Evolutionary conservation across 2,329 filamentous ascomycete genomes (phyloP), one percentile per base, ranked within the genome.

Genomic region (Pseudocercospora macadamiae): DNA sequence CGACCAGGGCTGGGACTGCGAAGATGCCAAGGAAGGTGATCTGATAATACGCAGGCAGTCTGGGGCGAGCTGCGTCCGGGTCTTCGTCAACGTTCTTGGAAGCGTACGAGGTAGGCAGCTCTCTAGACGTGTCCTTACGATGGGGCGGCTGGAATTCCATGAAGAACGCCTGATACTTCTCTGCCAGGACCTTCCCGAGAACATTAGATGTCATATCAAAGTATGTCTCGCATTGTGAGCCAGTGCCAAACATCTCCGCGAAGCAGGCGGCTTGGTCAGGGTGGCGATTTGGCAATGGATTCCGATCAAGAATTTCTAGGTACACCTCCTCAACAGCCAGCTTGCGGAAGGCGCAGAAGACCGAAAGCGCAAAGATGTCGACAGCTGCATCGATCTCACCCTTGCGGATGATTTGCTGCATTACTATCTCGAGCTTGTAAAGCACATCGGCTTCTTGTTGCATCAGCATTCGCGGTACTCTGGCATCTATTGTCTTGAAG

Each of bases 191-290:
- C 16, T 54, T 54, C 18, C 64, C 64, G n/a, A 66, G 52, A 7
- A 58, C 62, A 21, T 61, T 61, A 1, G 64, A 59, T 18, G 61
- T 65, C 61, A 87, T 79, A 59, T 84, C 84, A 58, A 87, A 86
- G 66, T 86, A 87, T 0, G 81, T 77, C 60, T 86, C 83, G 66
- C 85, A 88, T 54, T 84, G 82, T 3, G 85, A 87, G 1, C 85
- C 85, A 1, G 87, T 74, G 0, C 84, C 85, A 71, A 86, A 87
- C 0, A 86, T 80, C 67, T 87, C 85, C 0, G 85, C 81, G 65
- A 87, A 87, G 5, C 83, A 83, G 28, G 84, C 85, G 12, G 85
- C 84, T 69, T 88, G 85, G 57, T 87, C 85, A 1, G 83, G 76
- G 56, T 86, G 84, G 18, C 81, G 77, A 54, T 86, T 83, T 70